Conservation (phyloP, 2,329 filamentous ascomycete genomes). For the Onygena corvina region DNA sequence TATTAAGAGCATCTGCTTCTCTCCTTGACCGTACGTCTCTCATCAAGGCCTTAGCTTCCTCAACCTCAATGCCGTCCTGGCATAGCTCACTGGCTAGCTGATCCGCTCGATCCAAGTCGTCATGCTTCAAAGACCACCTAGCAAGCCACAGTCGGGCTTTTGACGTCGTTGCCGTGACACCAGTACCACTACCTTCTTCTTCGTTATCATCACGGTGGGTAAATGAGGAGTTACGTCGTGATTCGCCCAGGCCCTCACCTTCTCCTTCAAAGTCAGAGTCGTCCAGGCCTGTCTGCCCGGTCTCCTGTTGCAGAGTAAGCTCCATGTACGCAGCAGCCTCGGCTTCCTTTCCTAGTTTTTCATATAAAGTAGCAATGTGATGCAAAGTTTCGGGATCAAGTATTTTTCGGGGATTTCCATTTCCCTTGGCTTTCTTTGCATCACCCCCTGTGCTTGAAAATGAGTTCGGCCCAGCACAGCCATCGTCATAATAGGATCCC, state of each 20-base stretch:
- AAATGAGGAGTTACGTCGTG: conserved; percentile 21
- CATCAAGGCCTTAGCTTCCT: conserved; percentile 89
- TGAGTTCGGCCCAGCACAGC: conserved; percentile 22
- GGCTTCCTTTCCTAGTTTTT: conserved; percentile 61
- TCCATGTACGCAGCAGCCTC: conserved; percentile 94
- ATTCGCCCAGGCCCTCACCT: conserved; percentile 42
- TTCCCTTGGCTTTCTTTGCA: conserved; percentile 27
- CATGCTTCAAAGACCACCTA: conserved; percentile 60
- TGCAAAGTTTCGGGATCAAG: conserved; percentile 85
- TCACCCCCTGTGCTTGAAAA: conserved; percentile 33
- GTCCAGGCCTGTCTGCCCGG: conserved; percentile 45
- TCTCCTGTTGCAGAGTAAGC: conserved; percentile 82
- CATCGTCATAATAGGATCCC: conserved; percentile 70
- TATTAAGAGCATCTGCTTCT: conserved; percentile 32
- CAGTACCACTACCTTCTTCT: conserved; percentile 47
- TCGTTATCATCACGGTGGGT: conserved; percentile 26
- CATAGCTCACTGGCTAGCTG: conserved; percentile 80
- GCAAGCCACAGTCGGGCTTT: conserved; percentile 93
- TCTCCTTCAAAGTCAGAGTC: conserved; percentile 27
- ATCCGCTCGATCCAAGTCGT: conserved; percentile 64
- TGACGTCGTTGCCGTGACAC: conserved; percentile 81
- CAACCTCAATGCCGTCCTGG: conserved; percentile 90
- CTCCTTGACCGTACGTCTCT: conserved; percentile 71
- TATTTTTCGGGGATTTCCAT: conserved; percentile 27
- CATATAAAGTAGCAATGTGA: conserved; percentile 82